These are phyloP conservation scores for Hypoxylon sp. DNA, from an alignment of 2,329 filamentous ascomycete genomes.

Conservation along the genomic window DNA sequence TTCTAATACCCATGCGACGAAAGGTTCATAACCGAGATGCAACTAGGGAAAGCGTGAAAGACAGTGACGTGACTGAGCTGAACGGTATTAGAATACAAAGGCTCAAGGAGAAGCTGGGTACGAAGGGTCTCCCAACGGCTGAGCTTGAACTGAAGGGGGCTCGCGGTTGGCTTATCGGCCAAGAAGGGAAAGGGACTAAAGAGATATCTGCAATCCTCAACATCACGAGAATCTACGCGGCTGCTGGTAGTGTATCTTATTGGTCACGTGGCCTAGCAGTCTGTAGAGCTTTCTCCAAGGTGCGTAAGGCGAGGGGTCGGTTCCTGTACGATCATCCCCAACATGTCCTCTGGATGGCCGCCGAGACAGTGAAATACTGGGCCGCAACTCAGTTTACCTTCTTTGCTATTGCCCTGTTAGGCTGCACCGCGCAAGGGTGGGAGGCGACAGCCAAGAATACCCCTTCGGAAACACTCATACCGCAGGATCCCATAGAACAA, in stretches of 20 bases:
- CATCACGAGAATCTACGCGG: conserved; percentile 67
- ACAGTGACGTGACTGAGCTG: conserved; percentile 56
- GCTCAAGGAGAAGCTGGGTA: conserved; percentile 75
- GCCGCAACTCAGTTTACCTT: conserved; percentile 52
- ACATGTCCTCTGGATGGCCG: conserved; percentile 64
- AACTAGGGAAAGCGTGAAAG: neutral
- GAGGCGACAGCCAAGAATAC: conserved; percentile 40
- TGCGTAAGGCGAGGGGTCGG: conserved; percentile 60
- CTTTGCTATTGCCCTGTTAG: conserved; percentile 59
- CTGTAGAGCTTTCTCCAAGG: conserved; percentile 64
- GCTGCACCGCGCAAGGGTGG: conserved; percentile 52
- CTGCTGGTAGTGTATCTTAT: conserved; percentile 59
- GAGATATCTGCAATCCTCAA: conserved; percentile 74
- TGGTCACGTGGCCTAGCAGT: conserved; percentile 64
- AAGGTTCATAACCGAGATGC: conserved; percentile 3
- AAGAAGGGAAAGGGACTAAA: conserved; percentile 70
- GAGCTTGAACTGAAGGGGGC: conserved; percentile 69
- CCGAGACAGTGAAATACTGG: conserved; percentile 62
- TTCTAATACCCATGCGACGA: conserved; percentile 67
- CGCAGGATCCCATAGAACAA: conserved; percentile 13
- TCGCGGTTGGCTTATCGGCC: conserved; percentile 69
- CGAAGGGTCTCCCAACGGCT: conserved; percentile 72
- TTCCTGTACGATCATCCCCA: conserved; percentile 57
- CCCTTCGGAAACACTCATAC: conserved; percentile 20
- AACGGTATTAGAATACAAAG: conserved; percentile 72